These are phyloP conservation scores for Tephrocybe sp. DNA, from an alignment of 768 basidiomycete genomes.

Conservation along the genomic window DNA sequence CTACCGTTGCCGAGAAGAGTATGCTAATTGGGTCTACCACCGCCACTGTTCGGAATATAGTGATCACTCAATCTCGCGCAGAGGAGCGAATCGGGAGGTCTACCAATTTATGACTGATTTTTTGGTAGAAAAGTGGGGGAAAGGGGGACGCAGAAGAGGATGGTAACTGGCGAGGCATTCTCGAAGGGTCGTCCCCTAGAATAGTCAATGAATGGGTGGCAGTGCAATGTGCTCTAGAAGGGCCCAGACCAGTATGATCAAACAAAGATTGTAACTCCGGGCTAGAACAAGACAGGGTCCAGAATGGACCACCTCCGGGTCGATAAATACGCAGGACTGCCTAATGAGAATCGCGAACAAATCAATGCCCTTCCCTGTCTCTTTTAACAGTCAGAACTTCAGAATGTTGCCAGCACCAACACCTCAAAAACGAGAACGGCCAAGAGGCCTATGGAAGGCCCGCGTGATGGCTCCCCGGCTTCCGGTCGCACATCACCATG, in stretches of 20 bases:
- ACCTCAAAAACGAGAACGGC: slow-evolving; percentile 27
- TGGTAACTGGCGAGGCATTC: slow-evolving; percentile 43
- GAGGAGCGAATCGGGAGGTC: slow-evolving; percentile 83
- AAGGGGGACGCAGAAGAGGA: slow-evolving; percentile 64
- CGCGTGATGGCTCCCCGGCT: slow-evolving; percentile 34
- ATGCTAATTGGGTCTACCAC: slow-evolving; percentile 17
- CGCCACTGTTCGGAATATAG: slow-evolving; percentile 37
- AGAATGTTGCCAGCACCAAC: slow-evolving; percentile 17
- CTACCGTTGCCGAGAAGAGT: slow-evolving; percentile 9
- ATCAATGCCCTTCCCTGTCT: slow-evolving; percentile 28
- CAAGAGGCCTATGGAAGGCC: slow-evolving; percentile 46
- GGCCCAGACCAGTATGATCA: slow-evolving; percentile 13
- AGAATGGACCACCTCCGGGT: slow-evolving; percentile 17
- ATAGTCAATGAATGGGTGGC: background rate
- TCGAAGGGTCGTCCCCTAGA: no score
- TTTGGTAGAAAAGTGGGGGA: slow-evolving; percentile 92
- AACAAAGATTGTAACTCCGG: slow-evolving; percentile 7
- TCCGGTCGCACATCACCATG: slow-evolving; percentile 20
- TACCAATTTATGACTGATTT: slow-evolving; percentile 86
- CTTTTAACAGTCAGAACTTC: slow-evolving; percentile 18
- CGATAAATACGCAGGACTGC: slow-evolving; percentile 24
- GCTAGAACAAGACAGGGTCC: slow-evolving; percentile 18
- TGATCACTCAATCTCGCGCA: slow-evolving; percentile 72
- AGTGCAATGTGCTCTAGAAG: slow-evolving; percentile 12
- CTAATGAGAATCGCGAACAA: slow-evolving; percentile 15